These are phyloP conservation scores for Tritrichomonas musculus DNA, from an alignment of 208 protist species.

Conservation along the genomic window DNA sequence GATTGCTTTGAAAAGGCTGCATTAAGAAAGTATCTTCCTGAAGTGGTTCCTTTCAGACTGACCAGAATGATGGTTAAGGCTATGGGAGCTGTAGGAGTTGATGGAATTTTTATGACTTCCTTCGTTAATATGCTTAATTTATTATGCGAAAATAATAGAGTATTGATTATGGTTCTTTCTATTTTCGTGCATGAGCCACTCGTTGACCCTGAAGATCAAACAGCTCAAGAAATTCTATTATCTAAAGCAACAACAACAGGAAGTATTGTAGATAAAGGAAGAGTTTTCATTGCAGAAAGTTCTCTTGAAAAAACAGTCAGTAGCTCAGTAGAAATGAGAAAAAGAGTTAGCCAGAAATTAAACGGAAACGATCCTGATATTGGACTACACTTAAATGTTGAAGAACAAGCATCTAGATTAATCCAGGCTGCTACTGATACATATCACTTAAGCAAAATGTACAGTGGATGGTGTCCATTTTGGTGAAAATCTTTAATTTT, in stretches of 20 bases:
- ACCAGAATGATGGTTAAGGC: constrained; percentile 17
- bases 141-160: constrained; percentile 34
- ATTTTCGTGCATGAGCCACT: constrained; percentile 27
- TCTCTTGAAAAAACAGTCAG: not conserved
- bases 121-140: constrained; percentile 36
- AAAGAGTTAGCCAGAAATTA: not conserved
- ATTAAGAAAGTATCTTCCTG: not conserved
- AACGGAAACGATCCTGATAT: not conserved
- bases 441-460: not conserved
- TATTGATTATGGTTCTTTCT: not conserved
- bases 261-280: not conserved
- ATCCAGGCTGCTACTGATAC: not conserved
- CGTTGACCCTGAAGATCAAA: not conserved
- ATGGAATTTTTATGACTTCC: constrained; percentile 19
- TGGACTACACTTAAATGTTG: not conserved
- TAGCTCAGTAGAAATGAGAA: not conserved
- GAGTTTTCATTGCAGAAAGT: not conserved
- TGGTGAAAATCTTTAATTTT: too few species aligned
- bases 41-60: constrained; percentile 26
- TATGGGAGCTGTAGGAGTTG: not conserved
- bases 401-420: not conserved
- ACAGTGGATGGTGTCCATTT: not conserved
- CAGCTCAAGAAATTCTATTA: not conserved
- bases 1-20: constrained; percentile 45
- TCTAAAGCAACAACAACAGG: not conserved